phyloP scores from a whole-genome alignment of 352 stramenopile species.

The Phytophthora megakarya region DNA sequence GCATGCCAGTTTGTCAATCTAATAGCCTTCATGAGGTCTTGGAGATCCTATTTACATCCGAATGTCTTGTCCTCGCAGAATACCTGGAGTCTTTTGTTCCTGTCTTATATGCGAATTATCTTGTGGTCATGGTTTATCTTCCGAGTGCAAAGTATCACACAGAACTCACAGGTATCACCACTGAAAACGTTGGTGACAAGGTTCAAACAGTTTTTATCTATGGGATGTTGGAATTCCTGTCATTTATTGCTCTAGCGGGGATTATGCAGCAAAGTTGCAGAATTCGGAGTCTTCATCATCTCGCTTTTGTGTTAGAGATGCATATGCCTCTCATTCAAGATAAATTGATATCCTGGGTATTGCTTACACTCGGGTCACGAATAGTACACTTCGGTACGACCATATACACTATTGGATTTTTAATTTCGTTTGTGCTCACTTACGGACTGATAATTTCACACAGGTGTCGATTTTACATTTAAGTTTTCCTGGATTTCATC shows the following conservation, averaged over 20 bases:
- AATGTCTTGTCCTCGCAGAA: not conserved
- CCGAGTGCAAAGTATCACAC: not conserved
- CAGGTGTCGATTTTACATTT: not conserved
- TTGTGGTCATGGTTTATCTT: not conserved
- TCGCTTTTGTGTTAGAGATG: not conserved
- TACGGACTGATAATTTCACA: not conserved
- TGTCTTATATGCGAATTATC: not conserved
- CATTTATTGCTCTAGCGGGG: not conserved
- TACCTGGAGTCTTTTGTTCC: not conserved
- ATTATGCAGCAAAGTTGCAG: not conserved
- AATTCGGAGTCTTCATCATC: not conserved
- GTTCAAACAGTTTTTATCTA: not conserved
- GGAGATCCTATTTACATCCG: not conserved
- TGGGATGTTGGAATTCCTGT: not conserved
- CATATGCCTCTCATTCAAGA: not conserved
- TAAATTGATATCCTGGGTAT: not conserved
- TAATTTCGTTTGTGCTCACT: too few relatives aligned
- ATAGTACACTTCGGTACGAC: not conserved
- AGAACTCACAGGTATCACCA: not conserved
- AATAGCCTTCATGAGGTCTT: not conserved
- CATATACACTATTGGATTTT: not conserved
- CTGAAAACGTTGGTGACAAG: not conserved
- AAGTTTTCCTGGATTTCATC: not conserved
- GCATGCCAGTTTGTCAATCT: not conserved
- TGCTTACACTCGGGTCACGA: not conserved